Evolutionary conservation across 257 asterid genomes (phyloP), one percentile per base, ranked within the genome.

Genomic region (Craterostigma plantagineum): DNA sequence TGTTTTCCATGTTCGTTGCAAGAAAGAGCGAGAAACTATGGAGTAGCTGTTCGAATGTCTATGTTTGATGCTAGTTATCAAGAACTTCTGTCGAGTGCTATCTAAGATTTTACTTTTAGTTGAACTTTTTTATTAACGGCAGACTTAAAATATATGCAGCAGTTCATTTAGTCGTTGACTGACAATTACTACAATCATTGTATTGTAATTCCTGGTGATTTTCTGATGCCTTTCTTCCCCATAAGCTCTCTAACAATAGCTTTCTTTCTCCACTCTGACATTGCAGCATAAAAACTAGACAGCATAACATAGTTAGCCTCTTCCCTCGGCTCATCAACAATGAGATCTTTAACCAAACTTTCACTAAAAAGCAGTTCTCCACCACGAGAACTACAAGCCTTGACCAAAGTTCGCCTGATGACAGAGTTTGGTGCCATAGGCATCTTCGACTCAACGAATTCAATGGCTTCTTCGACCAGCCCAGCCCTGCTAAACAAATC

Each of bases 121-220:
- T 23, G 2, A 23, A 23, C 30, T 23, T 23, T 23, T 23, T 23
- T 2, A 23, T 23, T 23, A n/a, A 23, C 30, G 30, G 30, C 30
- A 23, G 30, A 23, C 30, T 23, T 23, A 23, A 23, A 23, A n/a
- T n/a, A n/a, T n/a, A n/a, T n/a, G n/a, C n/a, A n/a, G n/a, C n/a
- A n/a, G n/a, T n/a, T n/a, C n/a, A n/a, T n/a, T n/a, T n/a, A n/a
- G n/a, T n/a, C n/a, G n/a, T n/a, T n/a, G n/a, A n/a, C n/a, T n/a
- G n/a, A n/a, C n/a, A n/a, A n/a, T n/a, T n/a, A n/a, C n/a, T n/a
- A 2, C 30, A 2, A 23, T 23, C 30, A 23, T 23, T 6, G 30
- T 85, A 78, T 69, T 38, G 82, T 66, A 65, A 81, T 78, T n/a
- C 94, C 94, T 0, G 94, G 84, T 33, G 54, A 59, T 69, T 83